Conservation (phyloP, 2,329 filamentous ascomycete species). For the Hortaea sp. region DNA sequence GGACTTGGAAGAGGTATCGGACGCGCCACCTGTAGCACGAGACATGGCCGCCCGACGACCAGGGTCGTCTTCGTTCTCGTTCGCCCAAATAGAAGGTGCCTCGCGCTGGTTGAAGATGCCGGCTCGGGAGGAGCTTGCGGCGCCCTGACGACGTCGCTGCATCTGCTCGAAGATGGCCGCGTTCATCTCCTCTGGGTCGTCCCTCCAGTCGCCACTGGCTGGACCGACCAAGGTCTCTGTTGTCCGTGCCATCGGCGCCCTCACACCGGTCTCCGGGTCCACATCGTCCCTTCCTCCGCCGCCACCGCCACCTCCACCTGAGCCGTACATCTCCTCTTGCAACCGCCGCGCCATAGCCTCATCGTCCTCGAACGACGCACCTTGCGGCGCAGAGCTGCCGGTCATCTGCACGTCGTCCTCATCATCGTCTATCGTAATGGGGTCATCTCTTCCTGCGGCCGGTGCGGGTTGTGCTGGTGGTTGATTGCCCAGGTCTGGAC, state of each 20-base stretch:
- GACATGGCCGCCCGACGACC: constrained; percentile 43
- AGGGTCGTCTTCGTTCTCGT: constrained; percentile 39
- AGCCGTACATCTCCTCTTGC: constrained; percentile 79
- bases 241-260: constrained; percentile 82
- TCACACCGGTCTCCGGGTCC: constrained; percentile 51
- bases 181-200: constrained; percentile 45
- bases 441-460: constrained; percentile 31
- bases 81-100: constrained; percentile 47
- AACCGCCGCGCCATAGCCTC: constrained; percentile 84
- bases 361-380: constrained; percentile 59
- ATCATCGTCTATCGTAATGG: constrained; percentile 62
- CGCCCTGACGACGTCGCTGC: constrained; percentile 20
- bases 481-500: constrained; percentile 43
- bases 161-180: constrained; percentile 58
- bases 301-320: constrained; percentile 31
- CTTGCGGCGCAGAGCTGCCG: constrained; percentile 10
- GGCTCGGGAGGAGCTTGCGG: constrained; percentile 6
- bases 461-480: constrained; percentile 25
- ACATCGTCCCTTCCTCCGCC: constrained; percentile 26
- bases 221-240: constrained; percentile 86
- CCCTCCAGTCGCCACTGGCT: constrained; percentile 43
- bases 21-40: constrained; percentile 54
- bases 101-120: constrained; percentile 63
- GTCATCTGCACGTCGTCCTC: constrained; percentile 44
- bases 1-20: constrained; percentile 57